These are phyloP conservation scores for Tetrapisispora fleetii DNA, from an alignment of 805 yeast species.

Conservation along the genomic window DNA sequence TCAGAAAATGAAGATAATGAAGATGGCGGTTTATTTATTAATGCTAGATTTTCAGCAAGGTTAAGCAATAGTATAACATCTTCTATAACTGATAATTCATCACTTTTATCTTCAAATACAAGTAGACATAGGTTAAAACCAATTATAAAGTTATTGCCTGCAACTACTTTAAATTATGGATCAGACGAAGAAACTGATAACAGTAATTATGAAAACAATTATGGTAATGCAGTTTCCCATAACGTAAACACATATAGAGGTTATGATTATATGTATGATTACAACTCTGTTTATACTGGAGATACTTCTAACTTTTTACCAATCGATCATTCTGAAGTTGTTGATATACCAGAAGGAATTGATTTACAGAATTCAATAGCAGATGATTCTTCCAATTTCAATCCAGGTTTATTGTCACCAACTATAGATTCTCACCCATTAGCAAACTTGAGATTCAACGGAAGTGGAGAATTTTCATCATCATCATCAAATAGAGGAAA, in stretches of 20 bases:
- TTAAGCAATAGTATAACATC: slow-evolving; percentile 19
- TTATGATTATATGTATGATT: slow-evolving; percentile 69
- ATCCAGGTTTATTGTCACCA: not conserved
- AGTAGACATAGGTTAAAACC: slow-evolving; percentile 24
- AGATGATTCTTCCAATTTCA: slow-evolving; percentile 4
- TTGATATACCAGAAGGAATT: slow-evolving; percentile 29
- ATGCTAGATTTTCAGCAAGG: slow-evolving; percentile 25
- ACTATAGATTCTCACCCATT: not conserved
- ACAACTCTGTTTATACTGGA: slow-evolving; percentile 62
- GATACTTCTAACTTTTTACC: slow-evolving; percentile 33
- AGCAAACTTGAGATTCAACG: not conserved
- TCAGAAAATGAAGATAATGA: slow-evolving; percentile 25
- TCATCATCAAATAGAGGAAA: not conserved
- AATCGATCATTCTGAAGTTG: slow-evolving; percentile 27
- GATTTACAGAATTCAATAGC: slow-evolving; percentile 27
- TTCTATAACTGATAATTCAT: slow-evolving; percentile 20
- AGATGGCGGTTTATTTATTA: slow-evolving; percentile 27
- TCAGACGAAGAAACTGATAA: slow-evolving; percentile 46
- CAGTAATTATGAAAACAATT: slow-evolving; percentile 32
- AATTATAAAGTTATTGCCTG: slow-evolving; percentile 73
- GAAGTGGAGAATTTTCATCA: not conserved
- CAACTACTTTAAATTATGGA: slow-evolving; percentile 75
- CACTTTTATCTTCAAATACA: slow-evolving; percentile 14
- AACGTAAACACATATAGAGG: slow-evolving; percentile 65
- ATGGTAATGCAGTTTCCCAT: slow-evolving; percentile 52